phyloP scores from a whole-genome alignment of 78 protist species.

The Guillardia theta region DNA sequence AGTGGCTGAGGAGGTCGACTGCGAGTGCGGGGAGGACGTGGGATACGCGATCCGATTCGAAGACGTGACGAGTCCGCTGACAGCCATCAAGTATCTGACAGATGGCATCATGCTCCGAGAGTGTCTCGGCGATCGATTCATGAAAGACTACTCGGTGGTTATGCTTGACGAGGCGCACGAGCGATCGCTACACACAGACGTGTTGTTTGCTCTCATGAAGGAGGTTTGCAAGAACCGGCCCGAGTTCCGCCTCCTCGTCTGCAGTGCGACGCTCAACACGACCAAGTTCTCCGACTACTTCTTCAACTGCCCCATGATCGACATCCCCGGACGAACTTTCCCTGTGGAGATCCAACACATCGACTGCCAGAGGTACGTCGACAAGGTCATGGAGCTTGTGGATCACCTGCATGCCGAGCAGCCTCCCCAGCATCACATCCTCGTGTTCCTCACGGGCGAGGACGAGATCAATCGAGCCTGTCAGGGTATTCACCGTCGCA shows the following conservation, averaged over 20 bases:
- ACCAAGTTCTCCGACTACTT: conserved; percentile 92
- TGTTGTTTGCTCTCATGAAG: conserved; percentile 90
- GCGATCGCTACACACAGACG: conserved; percentile 97
- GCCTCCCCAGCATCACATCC: conserved; percentile 40
- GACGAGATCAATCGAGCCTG: conserved; percentile 35
- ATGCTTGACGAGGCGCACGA: conserved; percentile 99
- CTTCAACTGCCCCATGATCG: conserved; percentile 82
- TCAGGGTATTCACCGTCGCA: neutral
- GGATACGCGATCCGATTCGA: conserved; percentile 64
- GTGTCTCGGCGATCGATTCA: neutral
- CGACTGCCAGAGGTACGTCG: neutral
- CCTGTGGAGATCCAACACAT: conserved; percentile 81
- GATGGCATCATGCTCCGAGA: conserved; percentile 49
- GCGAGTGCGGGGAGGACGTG: conserved; percentile 45
- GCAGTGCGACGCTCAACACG: conserved; percentile 87
- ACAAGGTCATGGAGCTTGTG: conserved; percentile 26
- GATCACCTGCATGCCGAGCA: conserved; percentile 56
- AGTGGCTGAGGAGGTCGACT: conserved; percentile 58
- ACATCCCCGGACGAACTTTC: conserved; percentile 80
- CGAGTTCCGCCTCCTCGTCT: neutral
- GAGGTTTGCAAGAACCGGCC: neutral
- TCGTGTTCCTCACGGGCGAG: conserved; percentile 43
- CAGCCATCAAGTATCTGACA: conserved; percentile 47
- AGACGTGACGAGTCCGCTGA: neutral
- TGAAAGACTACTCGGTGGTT: neutral